Evolutionary conservation across 805 yeast species (phyloP), one percentile per base, ranked within the genome.

Genomic region (Spathaspora passalidarum): DNA sequence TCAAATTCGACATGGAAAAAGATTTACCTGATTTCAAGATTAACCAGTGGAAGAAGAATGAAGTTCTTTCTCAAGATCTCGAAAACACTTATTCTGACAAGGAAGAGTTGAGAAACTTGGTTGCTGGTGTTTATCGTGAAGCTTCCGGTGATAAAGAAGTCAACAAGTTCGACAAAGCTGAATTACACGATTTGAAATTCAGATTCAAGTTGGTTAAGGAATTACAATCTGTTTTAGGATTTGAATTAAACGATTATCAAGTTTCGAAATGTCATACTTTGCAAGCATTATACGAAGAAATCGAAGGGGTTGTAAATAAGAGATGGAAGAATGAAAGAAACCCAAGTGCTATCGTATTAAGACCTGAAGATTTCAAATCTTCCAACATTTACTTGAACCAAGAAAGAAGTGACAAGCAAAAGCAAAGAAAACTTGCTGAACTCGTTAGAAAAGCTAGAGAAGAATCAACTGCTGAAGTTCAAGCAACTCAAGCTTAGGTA

Each of bases 301-400:
- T 80, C 40, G 44, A 54, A 8, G 50, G 64, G 45, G 59, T 74
- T n/a, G 67, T 75, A 20, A 72, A 74, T 18, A 53, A 57, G 16
- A 69, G 73, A 54, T 67, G 68, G 58, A 75, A 68, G 52, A 79
- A 78, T 55, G 90, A 85, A 58, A 76, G 82, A 59, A 79, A 82
- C 56, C 90, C 94, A n/a, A 79, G 85, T 56, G 92, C 88, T 22
- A 79, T 88, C 46, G 80, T 82, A 49, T 70, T 88, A 53, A 69
- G 80, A 47, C 61, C 69, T 6, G 72, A 69, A 22, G 82, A 79
- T 38, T 86, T 80, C 56, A 69, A 65, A 23, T 80, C 85, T 34
- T 69, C 79, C 4, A 87, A 86, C 53, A 66, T 83, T 26, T 73
- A 74, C 50, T 68, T 82, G 49, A 81, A 77, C 46, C 67, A 76